These are phyloP conservation scores for Aphanomyces invadans DNA, from an alignment of 352 stramenopile genomes.

Conservation along the genomic window DNA sequence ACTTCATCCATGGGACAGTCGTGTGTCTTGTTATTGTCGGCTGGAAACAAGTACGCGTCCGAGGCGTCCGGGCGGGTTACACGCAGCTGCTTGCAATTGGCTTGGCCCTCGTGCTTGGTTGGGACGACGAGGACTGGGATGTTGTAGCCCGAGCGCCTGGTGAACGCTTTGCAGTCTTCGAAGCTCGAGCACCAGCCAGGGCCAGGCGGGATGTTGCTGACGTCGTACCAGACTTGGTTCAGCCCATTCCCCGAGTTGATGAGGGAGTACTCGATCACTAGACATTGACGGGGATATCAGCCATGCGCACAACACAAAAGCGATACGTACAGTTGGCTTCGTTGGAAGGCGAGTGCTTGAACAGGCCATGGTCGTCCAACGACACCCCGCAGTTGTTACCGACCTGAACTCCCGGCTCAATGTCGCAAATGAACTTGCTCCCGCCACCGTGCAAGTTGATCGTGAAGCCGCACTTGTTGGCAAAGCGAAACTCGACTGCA, in stretches of 20 bases:
- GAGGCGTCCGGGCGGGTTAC: slow-evolving; percentile 31
- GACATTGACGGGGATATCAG: background rate
- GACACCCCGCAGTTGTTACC: slow-evolving; percentile 18
- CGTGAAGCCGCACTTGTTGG: slow-evolving; percentile 23
- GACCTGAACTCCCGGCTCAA: background rate
- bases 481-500: slow-evolving; percentile 23
- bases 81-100: slow-evolving; percentile 32
- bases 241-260: slow-evolving; percentile 2
- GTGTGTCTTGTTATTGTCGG: slow-evolving; percentile 60
- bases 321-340: slow-evolving; percentile 16
- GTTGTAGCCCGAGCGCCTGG: slow-evolving; percentile 48
- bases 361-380: background rate
- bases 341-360: slow-evolving; percentile 23
- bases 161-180: slow-evolving; percentile 36
- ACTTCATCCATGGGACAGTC: slow-evolving; percentile 34
- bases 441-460: slow-evolving; percentile 19
- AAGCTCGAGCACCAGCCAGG: slow-evolving; percentile 33
- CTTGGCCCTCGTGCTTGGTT: slow-evolving; percentile 27
- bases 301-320: background rate
- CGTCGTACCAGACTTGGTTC: slow-evolving; percentile 42
- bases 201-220: slow-evolving; percentile 52
- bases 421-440: slow-evolving; percentile 20
- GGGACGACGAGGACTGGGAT: slow-evolving; percentile 41
- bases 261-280: slow-evolving; percentile 24
- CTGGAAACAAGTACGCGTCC: slow-evolving; percentile 55